Base-by-base conservation (phyloP, 306 rosid species). In the Ceratonia siliqua region DNA sequence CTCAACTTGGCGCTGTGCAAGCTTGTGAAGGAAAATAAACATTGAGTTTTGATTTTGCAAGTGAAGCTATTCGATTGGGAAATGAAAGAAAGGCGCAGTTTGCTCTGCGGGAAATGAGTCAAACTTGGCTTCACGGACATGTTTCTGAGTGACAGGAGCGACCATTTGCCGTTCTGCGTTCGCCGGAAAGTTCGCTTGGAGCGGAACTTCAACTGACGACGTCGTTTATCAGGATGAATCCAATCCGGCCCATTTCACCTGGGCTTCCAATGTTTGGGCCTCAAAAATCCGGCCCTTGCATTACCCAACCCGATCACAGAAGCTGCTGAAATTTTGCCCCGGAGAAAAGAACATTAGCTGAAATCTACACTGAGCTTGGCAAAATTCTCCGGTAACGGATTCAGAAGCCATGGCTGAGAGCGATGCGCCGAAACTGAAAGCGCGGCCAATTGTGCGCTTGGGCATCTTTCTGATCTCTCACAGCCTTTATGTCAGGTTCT, bases 401-500 rank as follows among this genome's bases (percentile, higher is more conserved):
- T 32, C 65, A 12, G 45, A 6, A 61, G 71, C 41, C 39, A 90
- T 84, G 91, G 84, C 54, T 4, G 87, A 80, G 53, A 72, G 13
- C 5, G 76, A 79, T 9, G 58, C 50, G 14, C 63, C 83, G 21
- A 88, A 74, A 73, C 59, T 49, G 14, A 85, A 77, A 72, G 77
- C 63, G n/a, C 83, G 95, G 6, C 96, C 94, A 21, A 84, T 94
- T 56, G 92, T 89, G 30, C 86, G 89, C 38, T 18, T 94, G 61
- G 94, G 96, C 75, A 84, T 85, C 74, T 77, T 88, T 64, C 86
- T 94, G 38, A 90, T 94, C 77, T 85, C 93, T 20, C 92, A 92
- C 79, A 90, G 93, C 72, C 68, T 80, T 77, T 73, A 84, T 43
- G 85, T 94, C 71, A 88, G 99, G 99, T 85, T 32, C 52, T 77